Percentiles rank a stretch among this genome's conserved stretches.
These are phyloP conservation scores for Dunaliella sp. DNA, from an alignment of 139 green algal species.

Conservation along the genomic window DNA sequence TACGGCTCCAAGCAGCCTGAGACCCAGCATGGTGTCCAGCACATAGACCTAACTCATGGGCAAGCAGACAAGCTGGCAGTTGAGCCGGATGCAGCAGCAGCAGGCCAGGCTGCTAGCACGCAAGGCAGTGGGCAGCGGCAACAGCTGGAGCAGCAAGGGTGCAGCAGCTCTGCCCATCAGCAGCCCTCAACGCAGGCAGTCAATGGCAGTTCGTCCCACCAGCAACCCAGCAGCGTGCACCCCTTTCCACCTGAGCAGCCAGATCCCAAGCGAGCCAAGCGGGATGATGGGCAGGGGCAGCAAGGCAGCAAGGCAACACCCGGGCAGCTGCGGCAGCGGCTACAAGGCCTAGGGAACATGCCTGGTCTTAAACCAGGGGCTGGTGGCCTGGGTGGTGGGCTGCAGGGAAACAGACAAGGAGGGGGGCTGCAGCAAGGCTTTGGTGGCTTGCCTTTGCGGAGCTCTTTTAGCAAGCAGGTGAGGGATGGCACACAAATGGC, in stretches of 20 bases:
- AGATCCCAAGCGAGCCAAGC: neutral
- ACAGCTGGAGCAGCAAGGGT: too few relatives aligned
- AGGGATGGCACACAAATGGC: too few relatives aligned
- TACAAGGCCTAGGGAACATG: constrained; percentile 1
- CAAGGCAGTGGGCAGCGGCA: too few relatives aligned
- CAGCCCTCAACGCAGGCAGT: too few relatives aligned
- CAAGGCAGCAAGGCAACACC: neutral
- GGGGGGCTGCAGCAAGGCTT: neutral
- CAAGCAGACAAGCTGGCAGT: too few relatives aligned
- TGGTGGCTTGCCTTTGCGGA: neutral
- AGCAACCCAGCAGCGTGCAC: neutral
- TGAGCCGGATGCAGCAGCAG: too few relatives aligned
- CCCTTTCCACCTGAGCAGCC: neutral
- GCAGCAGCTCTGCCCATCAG: too few relatives aligned
- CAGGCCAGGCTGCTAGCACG: too few relatives aligned
- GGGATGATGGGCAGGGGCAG: constrained; percentile 5
- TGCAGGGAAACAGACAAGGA: neutral
- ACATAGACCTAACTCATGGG: too few relatives aligned
- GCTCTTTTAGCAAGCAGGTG: neutral
- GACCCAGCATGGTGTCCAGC: too few relatives aligned
- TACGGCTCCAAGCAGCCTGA: too few relatives aligned
- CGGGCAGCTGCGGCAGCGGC: neutral
- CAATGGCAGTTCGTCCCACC: neutral
- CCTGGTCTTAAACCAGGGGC: neutral
- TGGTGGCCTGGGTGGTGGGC: neutral